Base-by-base conservation (phyloP, 164 flowering plant species). In the Vitis rotundifolia region DNA sequence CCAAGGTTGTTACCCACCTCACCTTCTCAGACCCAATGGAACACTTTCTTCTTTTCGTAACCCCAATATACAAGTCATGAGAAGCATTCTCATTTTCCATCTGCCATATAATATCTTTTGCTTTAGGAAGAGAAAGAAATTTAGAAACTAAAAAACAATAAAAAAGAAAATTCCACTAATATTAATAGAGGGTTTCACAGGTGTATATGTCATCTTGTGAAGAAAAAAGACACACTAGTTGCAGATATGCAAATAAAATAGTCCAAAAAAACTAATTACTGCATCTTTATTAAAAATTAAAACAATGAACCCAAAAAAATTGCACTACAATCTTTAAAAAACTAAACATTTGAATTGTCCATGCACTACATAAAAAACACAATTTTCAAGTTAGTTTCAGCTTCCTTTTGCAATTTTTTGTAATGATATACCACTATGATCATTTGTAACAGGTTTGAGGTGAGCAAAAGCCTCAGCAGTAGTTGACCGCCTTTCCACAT, bases 61-160 rank as follows among this genome's bases (percentile, higher is more conserved):
- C 91, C 31, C 93, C 89, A 80, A 88, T 76, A 73, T 82, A 91
- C 69, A 86, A 67, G 59, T 78, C 84, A 59, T 75, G 67, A 62
- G 19, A 29, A 0, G 14, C 62, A 74, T 68, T 67, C 52, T 48
- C 77, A 78, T 81, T 72, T 50, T 53, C 87, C 66, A 86, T 52
- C 98, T 90, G 89, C 72, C 18, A 71, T 16, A 74, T 4, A 15
- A 19, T 54, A 68, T 47, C 13, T 18, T 63, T 12, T 59, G 18
- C 3, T 28, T n/a, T 29, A 22, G 54, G 44, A 49, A 48, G 37
- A 22, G 26, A 22, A 22, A 22, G 26, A 22, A 22, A 22, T 22
- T 22, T 22, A 22, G 2, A 50, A 37, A 50, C 14, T 11, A 49
- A 18, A 22, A 7, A 5, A 28, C n/a, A 44, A 73, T n/a, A 10